Conservation (phyloP, 176 grass and related monocot species). For the Eragrostis nindensis region DNA sequence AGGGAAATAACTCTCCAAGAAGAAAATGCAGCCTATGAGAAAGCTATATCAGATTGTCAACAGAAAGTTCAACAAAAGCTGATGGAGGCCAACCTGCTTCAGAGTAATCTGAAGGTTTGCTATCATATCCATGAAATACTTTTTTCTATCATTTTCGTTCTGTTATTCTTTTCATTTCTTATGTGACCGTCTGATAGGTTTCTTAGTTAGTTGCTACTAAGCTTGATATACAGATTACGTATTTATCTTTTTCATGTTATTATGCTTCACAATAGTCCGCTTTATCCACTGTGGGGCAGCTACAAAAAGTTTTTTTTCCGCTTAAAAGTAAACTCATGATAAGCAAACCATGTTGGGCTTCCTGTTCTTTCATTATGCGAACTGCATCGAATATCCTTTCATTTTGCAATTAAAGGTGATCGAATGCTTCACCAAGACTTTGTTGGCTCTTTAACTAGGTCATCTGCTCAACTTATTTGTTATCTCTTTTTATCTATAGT, state of each 20-base stretch:
- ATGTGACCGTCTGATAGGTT: background rate
- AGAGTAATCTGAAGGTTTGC: slow-evolving; percentile 71
- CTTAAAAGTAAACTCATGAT: background rate
- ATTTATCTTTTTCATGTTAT: background rate
- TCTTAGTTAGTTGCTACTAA: background rate
- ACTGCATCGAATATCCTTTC: background rate
- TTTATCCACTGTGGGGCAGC: background rate
- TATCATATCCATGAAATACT: slow-evolving; percentile 3
- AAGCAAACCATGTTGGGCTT: background rate
- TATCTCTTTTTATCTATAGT: background rate
- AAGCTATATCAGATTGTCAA: slow-evolving; percentile 78
- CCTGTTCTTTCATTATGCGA: background rate
- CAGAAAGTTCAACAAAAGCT: slow-evolving; percentile 80
- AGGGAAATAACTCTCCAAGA: slow-evolving; percentile 69
- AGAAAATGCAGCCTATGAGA: slow-evolving; percentile 88
- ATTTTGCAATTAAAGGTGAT: background rate
- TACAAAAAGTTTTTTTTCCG: background rate
- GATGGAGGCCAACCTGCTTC: slow-evolving; percentile 58
- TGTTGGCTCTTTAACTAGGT: too few relatives aligned
- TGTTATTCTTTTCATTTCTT: slow-evolving; percentile 8
- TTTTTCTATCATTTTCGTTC: background rate
- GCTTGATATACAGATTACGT: slow-evolving; percentile 4
- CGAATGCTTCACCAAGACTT: background rate
- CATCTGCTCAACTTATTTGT: background rate
- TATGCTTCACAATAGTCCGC: background rate